phyloP scores from a whole-genome alignment of 2,329 filamentous ascomycete genomes.

The Verticillium dahliae region DNA sequence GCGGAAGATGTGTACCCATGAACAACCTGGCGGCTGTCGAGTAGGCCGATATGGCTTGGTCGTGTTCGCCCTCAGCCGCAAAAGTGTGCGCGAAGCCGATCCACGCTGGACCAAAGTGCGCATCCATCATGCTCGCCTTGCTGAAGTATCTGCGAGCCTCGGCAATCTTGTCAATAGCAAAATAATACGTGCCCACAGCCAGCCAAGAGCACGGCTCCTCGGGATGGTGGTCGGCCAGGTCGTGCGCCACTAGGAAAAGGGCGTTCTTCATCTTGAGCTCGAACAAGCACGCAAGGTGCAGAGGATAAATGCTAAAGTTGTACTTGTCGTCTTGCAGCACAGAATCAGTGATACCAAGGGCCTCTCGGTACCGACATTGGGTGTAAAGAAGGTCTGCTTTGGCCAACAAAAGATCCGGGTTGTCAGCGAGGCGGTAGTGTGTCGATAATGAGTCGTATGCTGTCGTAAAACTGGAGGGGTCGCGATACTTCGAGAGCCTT shows the following conservation, averaged over 20 bases:
- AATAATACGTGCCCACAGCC: conserved; percentile 92
- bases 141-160: conserved; percentile 95
- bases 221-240: conserved; percentile 84
- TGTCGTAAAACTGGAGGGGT: conserved; percentile 72
- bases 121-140: conserved; percentile 95
- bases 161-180: conserved; percentile 80
- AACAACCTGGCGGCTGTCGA: conserved; percentile 91
- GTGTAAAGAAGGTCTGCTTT: conserved; percentile 90
- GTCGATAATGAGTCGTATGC: conserved; percentile 89
- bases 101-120: conserved; percentile 95
- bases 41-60: conserved; percentile 96
- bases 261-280: conserved; percentile 82
- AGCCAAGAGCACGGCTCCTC: conserved; percentile 90
- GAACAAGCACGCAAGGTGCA: conserved; percentile 86
- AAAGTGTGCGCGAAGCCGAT: conserved; percentile 99
- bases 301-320: conserved; percentile 81
- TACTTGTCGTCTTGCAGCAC: conserved; percentile 81
- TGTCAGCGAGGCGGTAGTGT: conserved; percentile 80
- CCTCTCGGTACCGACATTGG: conserved; percentile 87
- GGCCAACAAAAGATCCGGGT: conserved; percentile 85
- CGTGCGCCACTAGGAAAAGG: conserved; percentile 86
- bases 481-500: conserved; percentile 88
- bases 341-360: conserved; percentile 73
- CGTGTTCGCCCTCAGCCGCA: conserved; percentile 93
- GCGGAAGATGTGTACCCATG: conserved; percentile 92